A percentile compares a stretch with the other conserved stretches of the same genome.
These are phyloP conservation scores for Fusarium torreyae DNA, from an alignment of 2,329 filamentous ascomycete genomes.

Conservation along the genomic window DNA sequence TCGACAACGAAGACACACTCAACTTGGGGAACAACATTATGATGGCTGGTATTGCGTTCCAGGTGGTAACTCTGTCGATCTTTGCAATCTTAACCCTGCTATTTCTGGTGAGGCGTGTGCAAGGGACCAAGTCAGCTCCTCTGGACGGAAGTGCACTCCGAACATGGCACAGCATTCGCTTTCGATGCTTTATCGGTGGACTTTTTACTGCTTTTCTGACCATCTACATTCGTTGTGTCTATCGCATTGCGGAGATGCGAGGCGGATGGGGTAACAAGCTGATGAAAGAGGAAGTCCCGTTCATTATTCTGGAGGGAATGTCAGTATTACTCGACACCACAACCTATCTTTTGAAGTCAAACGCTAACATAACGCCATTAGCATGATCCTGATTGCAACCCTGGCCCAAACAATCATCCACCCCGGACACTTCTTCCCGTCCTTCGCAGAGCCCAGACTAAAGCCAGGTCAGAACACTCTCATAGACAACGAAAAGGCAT, in stretches of 20 bases:
- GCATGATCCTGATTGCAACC: constrained; percentile 14
- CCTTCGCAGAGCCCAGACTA: neutral
- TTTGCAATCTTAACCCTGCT: constrained; percentile 6
- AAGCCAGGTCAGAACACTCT: neutral
- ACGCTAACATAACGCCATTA: neutral
- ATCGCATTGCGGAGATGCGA: constrained; percentile 25
- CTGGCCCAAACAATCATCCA: constrained; percentile 5
- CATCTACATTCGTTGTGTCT: constrained; percentile 25
- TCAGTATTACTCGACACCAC: fast-evolving
- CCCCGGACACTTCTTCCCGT: constrained; percentile 1
- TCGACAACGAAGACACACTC: neutral
- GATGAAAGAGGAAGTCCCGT: constrained; percentile 20
- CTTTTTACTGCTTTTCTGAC: constrained; percentile 4
- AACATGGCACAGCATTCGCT: neutral
- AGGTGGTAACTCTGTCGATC: constrained; percentile 14
- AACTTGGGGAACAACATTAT: constrained; percentile 10
- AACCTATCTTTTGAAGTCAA: fast-evolving
- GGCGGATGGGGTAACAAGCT: constrained; percentile 5
- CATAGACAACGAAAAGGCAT: fast-evolving
- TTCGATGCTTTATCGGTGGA: constrained; percentile 3
- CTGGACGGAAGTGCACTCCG: neutral
- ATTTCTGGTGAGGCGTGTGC: neutral
- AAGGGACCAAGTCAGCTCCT: neutral
- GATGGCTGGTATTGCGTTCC: constrained; percentile 21
- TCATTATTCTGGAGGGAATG: constrained; percentile 16